A percentile compares a stretch with the other conserved stretches of the same genome.
These are phyloP conservation scores for Cyberlindnera lachancei DNA, from an alignment of 805 yeast species.

Conservation along the genomic window DNA sequence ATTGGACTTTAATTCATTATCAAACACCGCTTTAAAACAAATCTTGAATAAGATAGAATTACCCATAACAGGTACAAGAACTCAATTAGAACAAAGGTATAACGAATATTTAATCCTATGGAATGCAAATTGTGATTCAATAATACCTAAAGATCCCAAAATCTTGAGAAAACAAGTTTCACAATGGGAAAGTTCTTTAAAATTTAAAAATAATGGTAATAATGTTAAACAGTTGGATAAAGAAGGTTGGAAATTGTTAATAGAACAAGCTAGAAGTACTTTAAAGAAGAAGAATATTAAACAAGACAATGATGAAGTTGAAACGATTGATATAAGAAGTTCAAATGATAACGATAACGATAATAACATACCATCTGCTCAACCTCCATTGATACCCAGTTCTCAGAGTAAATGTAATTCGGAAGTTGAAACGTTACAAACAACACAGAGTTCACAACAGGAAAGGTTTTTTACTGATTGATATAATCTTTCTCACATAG, in stretches of 20 bases:
- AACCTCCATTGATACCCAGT: too few species aligned
- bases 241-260: constrained; percentile 17
- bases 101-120: constrained; percentile 69
- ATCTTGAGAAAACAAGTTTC: constrained; percentile 47
- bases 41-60: constrained; percentile 48
- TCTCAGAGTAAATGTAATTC: too few species aligned
- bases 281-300: not conserved
- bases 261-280: constrained; percentile 6
- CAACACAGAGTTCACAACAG: too few species aligned
- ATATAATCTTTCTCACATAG: too few species aligned
- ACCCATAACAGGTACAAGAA: constrained; percentile 55
- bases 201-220: constrained; percentile 5
- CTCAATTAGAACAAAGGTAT: constrained; percentile 60
- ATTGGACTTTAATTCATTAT: constrained; percentile 53
- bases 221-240: constrained; percentile 11
- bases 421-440: too few species aligned
- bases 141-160: constrained; percentile 50
- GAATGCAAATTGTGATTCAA: constrained; percentile 76
- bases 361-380: not conserved
- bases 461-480: too few species aligned
- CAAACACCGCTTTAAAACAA: constrained; percentile 53
- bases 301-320: not conserved
- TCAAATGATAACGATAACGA: constrained; percentile 1
- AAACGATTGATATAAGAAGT: constrained; percentile 1
- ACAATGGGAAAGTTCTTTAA: constrained; percentile 54